Evolutionary conservation across 2,329 filamentous ascomycete genomes (phyloP).

Genomic region (Trichoderma brevicompactum): DNA sequence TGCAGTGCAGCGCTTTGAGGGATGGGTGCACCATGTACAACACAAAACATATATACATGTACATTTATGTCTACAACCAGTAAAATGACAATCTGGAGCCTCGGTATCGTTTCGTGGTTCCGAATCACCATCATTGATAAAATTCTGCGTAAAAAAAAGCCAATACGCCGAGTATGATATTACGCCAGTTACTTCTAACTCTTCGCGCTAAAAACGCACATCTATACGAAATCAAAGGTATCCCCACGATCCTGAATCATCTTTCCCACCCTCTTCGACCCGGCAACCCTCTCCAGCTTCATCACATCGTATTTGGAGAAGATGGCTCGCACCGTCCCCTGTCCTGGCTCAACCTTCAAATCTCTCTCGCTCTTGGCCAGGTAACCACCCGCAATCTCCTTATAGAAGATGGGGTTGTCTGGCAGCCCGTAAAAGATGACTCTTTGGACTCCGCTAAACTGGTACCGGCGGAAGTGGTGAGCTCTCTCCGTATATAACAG

Average conservation of each 20-base stretch:
- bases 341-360: conserved; percentile 58
- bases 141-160: neutral
- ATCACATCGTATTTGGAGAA: conserved; percentile 91
- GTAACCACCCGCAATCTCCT: conserved; percentile 73
- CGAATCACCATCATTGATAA: neutral
- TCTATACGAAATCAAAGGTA: conserved; percentile 89
- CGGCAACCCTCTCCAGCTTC: conserved; percentile 86
- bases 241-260: conserved; percentile 86
- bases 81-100: neutral
- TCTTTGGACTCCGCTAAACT: conserved; percentile 76
- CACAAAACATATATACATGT: conserved; percentile 18
- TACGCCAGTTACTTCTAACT: neutral
- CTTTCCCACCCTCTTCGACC: conserved; percentile 75
- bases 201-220: neutral
- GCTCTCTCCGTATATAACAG: conserved; percentile 91
- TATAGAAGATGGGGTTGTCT: conserved; percentile 83
- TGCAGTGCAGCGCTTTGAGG: neutral
- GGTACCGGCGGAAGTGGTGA: conserved; percentile 95
- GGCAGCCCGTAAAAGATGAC: conserved; percentile 91
- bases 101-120: neutral
- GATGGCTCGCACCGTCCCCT: conserved; percentile 64
- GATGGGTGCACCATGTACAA: conserved; percentile 29
- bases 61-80: conserved; percentile 24
- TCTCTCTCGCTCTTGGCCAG: conserved; percentile 64
- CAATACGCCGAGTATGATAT: neutral